Evolutionary conservation across 805 yeast species (phyloP), one percentile per base, ranked within the genome.

Genomic region (Cephaloascus albidus): DNA sequence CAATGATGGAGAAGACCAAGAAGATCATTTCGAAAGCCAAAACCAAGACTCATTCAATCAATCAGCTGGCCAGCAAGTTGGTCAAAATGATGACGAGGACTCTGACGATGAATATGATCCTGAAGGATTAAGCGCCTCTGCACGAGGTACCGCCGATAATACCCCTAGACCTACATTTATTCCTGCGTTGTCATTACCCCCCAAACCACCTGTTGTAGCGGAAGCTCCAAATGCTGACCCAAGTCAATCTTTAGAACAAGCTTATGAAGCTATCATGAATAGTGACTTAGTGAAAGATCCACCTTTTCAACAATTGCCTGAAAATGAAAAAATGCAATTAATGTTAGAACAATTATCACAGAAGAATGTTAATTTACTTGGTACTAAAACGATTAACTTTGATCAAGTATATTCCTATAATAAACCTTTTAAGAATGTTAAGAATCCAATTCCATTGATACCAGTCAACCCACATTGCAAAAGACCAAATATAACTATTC

Each of bases 401-500:
- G 61, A 62, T 41, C 68, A 62, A 42, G 67, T 62, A 3, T 58
- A 58, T 43, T 60, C 68, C 1, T 63, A 47, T 48, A 61, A 62
- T 43, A 62, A 61, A 40, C 67, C 68, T 1, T 60, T 51, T 41
- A 58, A 56, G 42, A 51, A 54, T 38, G 40, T 60, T 26, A 55
- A 53, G 37, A 51, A 57, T 38, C 63, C 63, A 1, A 53, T 61
- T 23, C 66, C 68, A 10, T 48, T 60, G 18, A 47, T 62, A 2
- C 69, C 69, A 1, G 46, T 61, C 14, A 71, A 70, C 43, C 70
- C 74, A 35, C 68, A 49, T 43, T 72, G 78, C 46, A 61, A 67
- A 41, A 68, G 88, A 52, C 82, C 86, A 1, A 78, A 81, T 49
- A 55, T 82, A 32, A 63, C 70, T 12, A 46, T 57, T 2, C 80